Evolutionary conservation across 2,329 filamentous ascomycete genomes (phyloP).

Genomic region (Penicillium sumatraense): DNA sequence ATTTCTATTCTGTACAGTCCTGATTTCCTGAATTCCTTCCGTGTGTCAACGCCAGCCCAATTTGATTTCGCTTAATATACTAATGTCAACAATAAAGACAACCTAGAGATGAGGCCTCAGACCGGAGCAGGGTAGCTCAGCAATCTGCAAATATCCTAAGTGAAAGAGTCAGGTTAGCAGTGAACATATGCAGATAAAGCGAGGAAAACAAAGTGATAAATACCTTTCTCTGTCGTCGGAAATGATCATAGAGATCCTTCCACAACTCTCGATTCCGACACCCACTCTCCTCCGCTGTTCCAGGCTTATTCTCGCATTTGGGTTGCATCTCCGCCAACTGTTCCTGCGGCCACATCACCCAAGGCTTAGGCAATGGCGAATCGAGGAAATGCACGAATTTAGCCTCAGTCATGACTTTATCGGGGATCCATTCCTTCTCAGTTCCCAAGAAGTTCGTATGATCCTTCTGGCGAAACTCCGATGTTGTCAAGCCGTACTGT

Average conservation of each 20-base stretch:
- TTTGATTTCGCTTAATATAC: neutral
- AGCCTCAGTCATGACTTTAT: slow-evolving; percentile 60
- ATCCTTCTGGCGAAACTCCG: slow-evolving; percentile 64
- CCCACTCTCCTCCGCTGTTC: slow-evolving; percentile 40
- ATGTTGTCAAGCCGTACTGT: slow-evolving; percentile 64
- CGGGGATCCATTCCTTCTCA: slow-evolving; percentile 64
- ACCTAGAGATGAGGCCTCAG: neutral
- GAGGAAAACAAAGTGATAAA: no score
- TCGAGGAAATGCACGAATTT: slow-evolving; percentile 74
- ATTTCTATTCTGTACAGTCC: slow-evolving; percentile 5
- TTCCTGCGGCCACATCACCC: slow-evolving; percentile 52
- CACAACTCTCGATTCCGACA: slow-evolving; percentile 44
- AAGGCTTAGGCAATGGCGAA: slow-evolving; percentile 71
- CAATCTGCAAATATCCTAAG: slow-evolving; percentile 39
- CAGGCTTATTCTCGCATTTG: slow-evolving; percentile 39
- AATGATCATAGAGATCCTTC: slow-evolving; percentile 44
- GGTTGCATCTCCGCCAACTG: slow-evolving; percentile 38
- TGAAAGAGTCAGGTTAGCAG: slow-evolving; percentile 7
- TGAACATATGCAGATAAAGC: neutral
- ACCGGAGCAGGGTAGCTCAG: slow-evolving; percentile 43
- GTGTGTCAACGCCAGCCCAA: neutral
- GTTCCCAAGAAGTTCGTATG: slow-evolving; percentile 58
- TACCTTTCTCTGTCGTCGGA: slow-evolving; percentile 39
- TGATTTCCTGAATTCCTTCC: neutral
- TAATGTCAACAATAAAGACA: neutral